Base-by-base conservation (phyloP, 768 basidiomycete genomes). In the Leccinum disarticulatum region DNA sequence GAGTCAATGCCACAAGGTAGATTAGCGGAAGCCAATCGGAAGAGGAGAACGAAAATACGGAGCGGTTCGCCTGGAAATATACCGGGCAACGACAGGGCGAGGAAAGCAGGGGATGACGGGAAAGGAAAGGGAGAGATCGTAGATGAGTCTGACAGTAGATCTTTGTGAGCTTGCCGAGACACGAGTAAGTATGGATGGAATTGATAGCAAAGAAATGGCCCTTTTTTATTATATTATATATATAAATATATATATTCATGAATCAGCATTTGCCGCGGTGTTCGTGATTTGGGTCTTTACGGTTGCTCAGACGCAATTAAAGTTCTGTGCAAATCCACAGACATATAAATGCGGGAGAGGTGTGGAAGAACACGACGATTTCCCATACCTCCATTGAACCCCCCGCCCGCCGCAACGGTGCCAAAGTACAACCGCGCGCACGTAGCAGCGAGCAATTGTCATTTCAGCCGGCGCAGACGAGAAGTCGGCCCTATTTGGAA, bases 21-120 rank as follows among this genome's bases (percentile, higher is more conserved):
- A 57, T 56, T 63, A 65, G 67, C 54, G 61, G 61, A 66, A 64
- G 61, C 80, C 79, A 83, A 83, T 83, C 81, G 82, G 84, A 76
- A 70, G 63, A 60, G 63, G 66, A 63, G 73, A 71, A 63, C 70
- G 58, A 68, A 65, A 70, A 67, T 66, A 80, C 80, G 80, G 83
- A 74, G 74, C 79, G 82, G 79, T 75, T 64, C 62, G 64, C 70
- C 67, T 74, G 69, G 70, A 73, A 73, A 77, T 75, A 75, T 66
- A 68, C 70, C 71, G 67, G 67, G 64, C 57, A 75, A 76, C 73
- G 79, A 79, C 76, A 77, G 75, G 77, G 55, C 67, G 66, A 71
- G 62, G 68, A 68, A 73, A 70, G 59, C 63, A 64, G 62, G 62
- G 48, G 58, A 55, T 65, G 60, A 73, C 70, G 64, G 70, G 72